Evolutionary conservation across 208 protist genomes (phyloP).

Genomic region (Trypanosoma mega): DNA sequence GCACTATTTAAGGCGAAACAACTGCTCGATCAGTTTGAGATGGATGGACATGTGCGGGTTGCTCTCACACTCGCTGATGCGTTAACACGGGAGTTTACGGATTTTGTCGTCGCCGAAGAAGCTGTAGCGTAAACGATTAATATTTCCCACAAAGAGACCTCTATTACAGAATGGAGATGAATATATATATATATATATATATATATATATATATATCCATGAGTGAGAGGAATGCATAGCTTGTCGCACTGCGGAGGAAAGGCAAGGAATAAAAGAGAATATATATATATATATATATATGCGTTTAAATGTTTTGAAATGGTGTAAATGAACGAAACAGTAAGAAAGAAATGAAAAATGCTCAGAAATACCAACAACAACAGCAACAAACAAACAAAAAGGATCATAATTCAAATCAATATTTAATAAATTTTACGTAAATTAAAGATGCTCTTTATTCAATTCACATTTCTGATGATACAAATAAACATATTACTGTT

Average conservation of each 20-base stretch:
- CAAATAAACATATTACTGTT: no score
- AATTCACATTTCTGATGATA: background rate
- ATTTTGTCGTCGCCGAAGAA: conserved; percentile 47
- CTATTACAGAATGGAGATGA: conserved; percentile 1
- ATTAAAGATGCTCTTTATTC: background rate
- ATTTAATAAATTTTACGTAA: background rate
- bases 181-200: conserved; percentile 9
- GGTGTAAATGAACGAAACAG: no score
- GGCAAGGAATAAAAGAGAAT: background rate
- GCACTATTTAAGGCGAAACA: conserved; percentile 80
- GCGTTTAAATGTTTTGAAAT: no score
- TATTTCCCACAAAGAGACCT: no score
- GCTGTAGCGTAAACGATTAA: conserved; percentile 6
- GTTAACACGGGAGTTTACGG: conserved; percentile 31
- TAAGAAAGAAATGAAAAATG: background rate
- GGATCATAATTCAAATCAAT: background rate
- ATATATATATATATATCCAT: background rate
- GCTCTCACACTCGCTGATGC: conserved; percentile 54
- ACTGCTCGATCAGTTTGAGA: conserved; percentile 80
- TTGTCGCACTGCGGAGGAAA: no score
- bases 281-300: conserved; percentile 2
- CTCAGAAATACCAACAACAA: background rate
- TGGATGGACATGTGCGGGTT: conserved; percentile 64
- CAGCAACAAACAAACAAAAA: conserved; percentile 3
- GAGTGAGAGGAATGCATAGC: no score